Evolutionary conservation across 148 eudicot species (phyloP).

Genomic region (Rhododendron ovatum): DNA sequence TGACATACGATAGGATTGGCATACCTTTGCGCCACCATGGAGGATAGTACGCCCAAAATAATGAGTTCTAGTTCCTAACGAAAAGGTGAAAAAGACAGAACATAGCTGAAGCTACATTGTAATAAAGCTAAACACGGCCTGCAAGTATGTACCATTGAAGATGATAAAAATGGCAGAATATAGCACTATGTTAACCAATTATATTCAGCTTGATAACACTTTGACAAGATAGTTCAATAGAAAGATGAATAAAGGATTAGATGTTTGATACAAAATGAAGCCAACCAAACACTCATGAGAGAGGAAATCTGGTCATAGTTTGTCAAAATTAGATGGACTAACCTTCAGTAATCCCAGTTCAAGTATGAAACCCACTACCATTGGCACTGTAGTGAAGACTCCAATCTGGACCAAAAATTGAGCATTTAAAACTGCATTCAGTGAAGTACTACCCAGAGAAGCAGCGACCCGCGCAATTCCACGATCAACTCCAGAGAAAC

Average conservation of each 20-base stretch:
- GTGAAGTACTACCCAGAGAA: slow-evolving; percentile 57
- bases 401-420: slow-evolving; percentile 98
- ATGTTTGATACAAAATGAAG: slow-evolving; percentile 5
- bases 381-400: slow-evolving; percentile 87
- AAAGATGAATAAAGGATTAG: background rate
- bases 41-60: slow-evolving; percentile 98
- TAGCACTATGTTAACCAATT: too few relatives aligned
- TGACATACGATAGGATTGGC: slow-evolving; percentile 8
- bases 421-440: slow-evolving; percentile 77
- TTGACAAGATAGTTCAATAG: slow-evolving; percentile 1
- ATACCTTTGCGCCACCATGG: slow-evolving; percentile 97
- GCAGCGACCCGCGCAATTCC: slow-evolving; percentile 48
- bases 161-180: background rate
- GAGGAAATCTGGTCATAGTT: background rate
- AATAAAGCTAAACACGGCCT: slow-evolving; percentile 91
- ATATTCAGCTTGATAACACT: background rate
- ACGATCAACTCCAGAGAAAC: slow-evolving; percentile 91
- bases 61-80: slow-evolving; percentile 91
- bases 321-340: slow-evolving; percentile 18
- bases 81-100: slow-evolving; percentile 93
- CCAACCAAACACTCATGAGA: slow-evolving; percentile 15
- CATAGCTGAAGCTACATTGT: slow-evolving; percentile 95
- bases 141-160: slow-evolving; percentile 32
- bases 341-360: slow-evolving; percentile 90
- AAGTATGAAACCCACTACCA: slow-evolving; percentile 85